phyloP scores from a whole-genome alignment of 441 rosid genomes.

The Biscutella laevigata region DNA sequence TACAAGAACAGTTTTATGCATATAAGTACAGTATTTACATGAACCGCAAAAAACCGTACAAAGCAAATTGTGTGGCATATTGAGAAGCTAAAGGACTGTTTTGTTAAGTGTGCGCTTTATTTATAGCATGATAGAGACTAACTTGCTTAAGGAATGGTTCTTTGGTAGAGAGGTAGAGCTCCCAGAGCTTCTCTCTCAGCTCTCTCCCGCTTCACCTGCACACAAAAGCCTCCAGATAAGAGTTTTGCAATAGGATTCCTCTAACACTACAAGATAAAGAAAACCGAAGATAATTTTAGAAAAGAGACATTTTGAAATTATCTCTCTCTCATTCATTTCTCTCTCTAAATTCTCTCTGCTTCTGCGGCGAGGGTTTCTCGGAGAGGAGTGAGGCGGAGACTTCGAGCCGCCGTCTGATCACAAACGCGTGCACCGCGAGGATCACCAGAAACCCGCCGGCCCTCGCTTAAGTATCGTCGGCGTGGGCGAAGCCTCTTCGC shows the following conservation, averaged over 20 bases:
- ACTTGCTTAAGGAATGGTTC: slow-evolving; percentile 53
- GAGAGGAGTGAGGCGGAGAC: too few species aligned
- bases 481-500: too few species aligned
- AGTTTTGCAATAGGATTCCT: not conserved
- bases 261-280: not conserved
- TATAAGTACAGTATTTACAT: not conserved
- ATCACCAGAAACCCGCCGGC: too few species aligned
- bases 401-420: too few species aligned
- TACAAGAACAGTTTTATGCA: not conserved
- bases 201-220: slow-evolving; percentile 63
- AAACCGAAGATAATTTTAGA: too few species aligned
- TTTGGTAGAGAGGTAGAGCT: slow-evolving; percentile 72
- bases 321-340: too few species aligned
- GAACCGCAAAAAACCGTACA: not conserved
- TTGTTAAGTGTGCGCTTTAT: not conserved
- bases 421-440: too few species aligned
- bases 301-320: too few species aligned
- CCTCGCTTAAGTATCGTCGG: too few species aligned
- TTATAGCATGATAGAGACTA: not conserved
- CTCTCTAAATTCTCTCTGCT: too few species aligned
- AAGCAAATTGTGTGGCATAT: not conserved
- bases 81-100: not conserved
- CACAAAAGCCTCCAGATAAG: not conserved
- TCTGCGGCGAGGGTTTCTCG: too few species aligned
- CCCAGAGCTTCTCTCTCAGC: slow-evolving; percentile 78